Evolutionary conservation across 2,329 filamentous ascomycete species (phyloP), one percentile per base, ranked within the genome.

Genomic region (Verticillium albo-atrum): DNA sequence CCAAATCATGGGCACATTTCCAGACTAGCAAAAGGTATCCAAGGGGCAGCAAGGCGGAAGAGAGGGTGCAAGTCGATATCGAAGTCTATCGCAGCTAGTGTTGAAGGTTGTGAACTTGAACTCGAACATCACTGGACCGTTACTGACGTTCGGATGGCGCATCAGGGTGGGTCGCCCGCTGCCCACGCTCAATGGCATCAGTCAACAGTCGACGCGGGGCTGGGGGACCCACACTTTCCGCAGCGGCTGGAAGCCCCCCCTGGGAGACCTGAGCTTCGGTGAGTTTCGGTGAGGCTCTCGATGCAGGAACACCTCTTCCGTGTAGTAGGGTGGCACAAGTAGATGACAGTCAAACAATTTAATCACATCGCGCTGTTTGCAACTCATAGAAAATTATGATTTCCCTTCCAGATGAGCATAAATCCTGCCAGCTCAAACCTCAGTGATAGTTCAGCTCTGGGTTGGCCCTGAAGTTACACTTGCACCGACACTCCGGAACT

Each of bases 401-500:
- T n/a, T n/a, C n/a, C n/a, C n/a, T n/a, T n/a, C n/a, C n/a, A n/a
- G n/a, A n/a, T n/a, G n/a, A n/a, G n/a, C n/a, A n/a, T n/a, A n/a
- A n/a, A 32, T 12, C 30, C 9, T 14, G 47, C 6, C 47, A 27
- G 47, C 20, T 26, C 20, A 14, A 14, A 10, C 30, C 30, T 53
- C 47, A 79, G 53, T 73, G 75, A 68, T 87, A 86, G 60, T 76
- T 80, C 65, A 87, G 67, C 72, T 87, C 84, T 5, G 82, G 82
- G 60, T 86, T 86, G 14, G 82, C 82, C 64, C 80, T 76, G 61
- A 84, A 85, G 67, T 85, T 86, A 68, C 86, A 89, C 35, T 81
- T 78, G 63, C 87, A 90, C 56, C 84, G 79, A 67, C 87, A 90
- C 72, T 89, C 87, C 1, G 87, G 85, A 55, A 89, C 85, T 0